Evolutionary conservation across 2,329 filamentous ascomycete genomes (phyloP).

Genomic region (Biscogniauxia sp.): DNA sequence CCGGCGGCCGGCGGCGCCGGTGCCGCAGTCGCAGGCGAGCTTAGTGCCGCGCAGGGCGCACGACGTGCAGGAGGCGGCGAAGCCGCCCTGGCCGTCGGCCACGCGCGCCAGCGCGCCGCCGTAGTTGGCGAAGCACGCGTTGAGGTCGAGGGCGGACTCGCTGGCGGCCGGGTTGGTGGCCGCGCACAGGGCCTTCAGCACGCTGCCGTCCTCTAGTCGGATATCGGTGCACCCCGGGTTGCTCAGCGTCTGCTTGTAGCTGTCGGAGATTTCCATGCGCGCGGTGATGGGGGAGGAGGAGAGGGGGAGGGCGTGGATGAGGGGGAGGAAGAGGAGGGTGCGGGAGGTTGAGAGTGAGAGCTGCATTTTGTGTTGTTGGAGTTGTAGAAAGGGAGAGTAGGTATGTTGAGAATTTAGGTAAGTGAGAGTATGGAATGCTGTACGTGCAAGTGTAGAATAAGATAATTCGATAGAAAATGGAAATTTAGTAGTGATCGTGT

Average conservation of each 20-base stretch:
- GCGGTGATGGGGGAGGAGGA: conserved; percentile 7
- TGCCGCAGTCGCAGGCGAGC: conserved; percentile 10
- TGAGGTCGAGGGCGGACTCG: conserved; percentile 13
- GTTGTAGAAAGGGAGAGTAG: neutral
- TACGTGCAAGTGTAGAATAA: no score
- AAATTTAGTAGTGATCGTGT: no score
- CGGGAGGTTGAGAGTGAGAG: neutral
- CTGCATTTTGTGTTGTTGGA: neutral
- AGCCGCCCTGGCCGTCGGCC: conserved; percentile 4
- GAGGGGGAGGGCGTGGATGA: neutral
- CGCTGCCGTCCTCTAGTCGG: conserved; percentile 5
- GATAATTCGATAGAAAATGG: no score
- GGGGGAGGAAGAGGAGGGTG: neutral
- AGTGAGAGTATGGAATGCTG: no score
- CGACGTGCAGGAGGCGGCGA: conserved; percentile 7
- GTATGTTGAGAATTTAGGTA: neutral
- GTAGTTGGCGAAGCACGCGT: conserved; percentile 16
- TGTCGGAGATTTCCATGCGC: conserved; percentile 9
- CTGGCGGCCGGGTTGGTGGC: no score
- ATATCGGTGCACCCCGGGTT: conserved; percentile 12
- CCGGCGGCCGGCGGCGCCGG: neutral
- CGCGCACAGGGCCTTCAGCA: conserved; percentile 9
- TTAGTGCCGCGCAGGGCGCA: conserved; percentile 11
- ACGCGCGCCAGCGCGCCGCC: conserved; percentile 10
- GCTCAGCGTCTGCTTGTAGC: conserved; percentile 12